These are phyloP conservation scores for Phaffomyces thermotolerans DNA, from an alignment of 805 yeast species.

Conservation along the genomic window DNA sequence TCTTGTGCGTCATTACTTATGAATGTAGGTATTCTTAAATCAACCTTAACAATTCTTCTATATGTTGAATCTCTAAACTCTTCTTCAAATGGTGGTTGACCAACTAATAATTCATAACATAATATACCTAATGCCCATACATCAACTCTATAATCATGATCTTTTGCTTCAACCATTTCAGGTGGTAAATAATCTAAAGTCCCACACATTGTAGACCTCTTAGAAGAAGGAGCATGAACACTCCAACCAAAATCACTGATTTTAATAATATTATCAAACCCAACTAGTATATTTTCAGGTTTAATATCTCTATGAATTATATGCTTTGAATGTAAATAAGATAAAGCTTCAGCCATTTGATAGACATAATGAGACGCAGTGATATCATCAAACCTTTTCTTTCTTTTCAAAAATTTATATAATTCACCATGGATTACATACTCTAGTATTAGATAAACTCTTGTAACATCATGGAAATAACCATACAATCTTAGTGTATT, in stretches of 20 bases:
- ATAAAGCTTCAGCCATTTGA: conserved; percentile 77
- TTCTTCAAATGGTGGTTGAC: conserved; percentile 90
- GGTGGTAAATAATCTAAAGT: conserved; percentile 94
- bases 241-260: conserved; percentile 97
- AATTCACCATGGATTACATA: conserved; percentile 83
- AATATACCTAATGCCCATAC: conserved; percentile 90
- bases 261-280: conserved; percentile 69
- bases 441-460: conserved; percentile 81
- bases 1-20: conserved; percentile 73
- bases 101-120: conserved; percentile 79
- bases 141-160: conserved; percentile 75
- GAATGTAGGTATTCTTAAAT: conserved; percentile 62
- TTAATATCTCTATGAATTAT: conserved; percentile 90
- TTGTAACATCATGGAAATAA: conserved; percentile 71
- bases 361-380: conserved; percentile 71
- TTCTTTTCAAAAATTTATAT: conserved; percentile 61
- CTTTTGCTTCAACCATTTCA: conserved; percentile 81
- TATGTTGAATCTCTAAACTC: conserved; percentile 70
- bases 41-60: conserved; percentile 71
- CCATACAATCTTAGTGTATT: conserved; percentile 78
- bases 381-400: conserved; percentile 62
- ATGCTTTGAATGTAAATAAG: conserved; percentile 69
- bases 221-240: conserved; percentile 50
- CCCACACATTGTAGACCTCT: conserved; percentile 84
- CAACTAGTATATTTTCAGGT: conserved; percentile 85